Conservation (phyloP, 345 rosid species). For the Syzygium aromaticum region DNA sequence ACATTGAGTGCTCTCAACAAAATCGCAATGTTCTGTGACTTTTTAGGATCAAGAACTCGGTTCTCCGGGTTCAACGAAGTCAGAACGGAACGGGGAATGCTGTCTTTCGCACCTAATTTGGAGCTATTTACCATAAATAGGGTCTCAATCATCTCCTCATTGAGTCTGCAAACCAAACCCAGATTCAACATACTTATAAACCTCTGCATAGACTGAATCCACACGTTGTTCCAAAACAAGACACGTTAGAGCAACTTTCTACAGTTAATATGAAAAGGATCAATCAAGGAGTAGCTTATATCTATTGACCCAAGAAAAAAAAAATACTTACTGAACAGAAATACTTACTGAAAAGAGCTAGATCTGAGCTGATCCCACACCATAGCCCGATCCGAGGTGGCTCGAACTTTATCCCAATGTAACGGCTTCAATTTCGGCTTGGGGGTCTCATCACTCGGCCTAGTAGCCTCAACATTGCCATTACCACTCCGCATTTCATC, state of each 20-base stretch:
- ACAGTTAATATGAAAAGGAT: neutral
- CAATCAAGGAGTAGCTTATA: neutral
- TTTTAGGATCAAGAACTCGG: conserved; percentile 77
- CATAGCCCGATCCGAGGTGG: conserved; percentile 83
- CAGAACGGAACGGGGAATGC: conserved; percentile 18
- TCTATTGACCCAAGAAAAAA: neutral
- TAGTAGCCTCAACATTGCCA: conserved; percentile 9
- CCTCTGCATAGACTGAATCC: neutral
- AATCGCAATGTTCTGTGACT: conserved; percentile 89
- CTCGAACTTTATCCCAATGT: conserved; percentile 98
- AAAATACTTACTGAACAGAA: conserved; percentile 33
- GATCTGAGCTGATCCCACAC: conserved; percentile 95
- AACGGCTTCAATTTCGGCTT: conserved; percentile 84
- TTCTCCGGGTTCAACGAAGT: conserved; percentile 42
- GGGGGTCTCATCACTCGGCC: conserved; percentile 34
- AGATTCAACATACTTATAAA: neutral
- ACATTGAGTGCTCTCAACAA: conserved; percentile 89
- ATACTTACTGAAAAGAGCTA: conserved; percentile 89
- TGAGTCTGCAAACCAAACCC: conserved; percentile 45
- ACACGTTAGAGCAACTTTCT: neutral
- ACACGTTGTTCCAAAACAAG: neutral
- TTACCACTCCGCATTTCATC: conserved; percentile 14
- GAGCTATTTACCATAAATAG: conserved; percentile 61
- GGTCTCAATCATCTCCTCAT: conserved; percentile 97
- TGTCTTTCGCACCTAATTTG: conserved; percentile 31